Evolutionary conservation across 2,329 filamentous ascomycete genomes (phyloP), one percentile per base, ranked within the genome.

Genomic region (Alternaria hordeiaustralica): DNA sequence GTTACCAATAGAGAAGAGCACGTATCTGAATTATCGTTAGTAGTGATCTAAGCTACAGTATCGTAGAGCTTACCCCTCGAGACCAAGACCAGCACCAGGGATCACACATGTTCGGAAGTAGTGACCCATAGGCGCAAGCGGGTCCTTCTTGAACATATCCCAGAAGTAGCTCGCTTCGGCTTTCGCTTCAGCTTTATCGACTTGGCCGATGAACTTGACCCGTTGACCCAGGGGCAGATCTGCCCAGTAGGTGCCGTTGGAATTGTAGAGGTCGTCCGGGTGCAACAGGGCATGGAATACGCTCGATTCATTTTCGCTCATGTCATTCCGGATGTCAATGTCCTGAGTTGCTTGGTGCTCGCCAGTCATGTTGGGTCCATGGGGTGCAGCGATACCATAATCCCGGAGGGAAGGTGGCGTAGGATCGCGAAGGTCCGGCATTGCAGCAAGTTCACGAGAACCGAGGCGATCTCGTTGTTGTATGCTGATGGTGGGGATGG

Each of bases 1-100:
- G 81, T 97, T 97, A 62, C 95, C 95, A 71, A 98, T 97, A 67
- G 94, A 97, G 86, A 98, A 98, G 20, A 98, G 87, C 45, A 97
- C 94, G 77, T 97, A 98, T 73, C 93, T 89, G 57, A 2, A 5
- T 11, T 20, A 10, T 18, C 8, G 33, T 69, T 33, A 69, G 63
- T n/a, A 54, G 51, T 12, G 25, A 20, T 6, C 18, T 18, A 18
- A 36, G 13, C 30, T 43, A 23, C 59, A 25, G n/a, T 21, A 18
- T 18, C 6, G 13, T n/a, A 23, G 12, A 30, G 51, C 68, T 60
- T 10, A 74, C 67, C 89, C 95, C 86, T 98, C 95, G 26, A 98
- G 87, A 78, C 94, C 91, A 55, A 98, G 88, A 78, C 95, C 95
- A 69, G 94, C 94, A 81, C 95, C 95, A 54, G 95, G 95, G 62